phyloP scores from a whole-genome alignment of 495 filamentous ascomycete genomes.

The Penicillium pancosmium region DNA sequence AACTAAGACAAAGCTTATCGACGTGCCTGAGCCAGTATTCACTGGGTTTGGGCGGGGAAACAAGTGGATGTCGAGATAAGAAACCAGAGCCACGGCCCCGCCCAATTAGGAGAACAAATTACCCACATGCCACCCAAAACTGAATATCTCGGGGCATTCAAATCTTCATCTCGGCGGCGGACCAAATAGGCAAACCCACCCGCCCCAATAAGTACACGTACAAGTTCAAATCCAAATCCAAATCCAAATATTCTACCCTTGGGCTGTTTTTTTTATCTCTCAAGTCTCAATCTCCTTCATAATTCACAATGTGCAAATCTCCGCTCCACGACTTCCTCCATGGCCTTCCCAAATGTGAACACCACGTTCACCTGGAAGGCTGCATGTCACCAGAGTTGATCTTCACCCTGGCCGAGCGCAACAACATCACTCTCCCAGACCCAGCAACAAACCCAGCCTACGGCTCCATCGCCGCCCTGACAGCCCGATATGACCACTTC shows the following conservation, averaged over 20 bases:
- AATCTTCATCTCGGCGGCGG: conserved; percentile 8
- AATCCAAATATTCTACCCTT: too few species aligned
- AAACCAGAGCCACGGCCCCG: conserved; percentile 17
- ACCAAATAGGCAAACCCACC: conserved; percentile 10
- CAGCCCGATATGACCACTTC: conserved; percentile 63
- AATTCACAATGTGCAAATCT: conserved; percentile 38
- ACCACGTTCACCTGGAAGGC: conserved; percentile 79
- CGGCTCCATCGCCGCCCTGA: conserved; percentile 58
- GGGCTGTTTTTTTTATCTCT: background rate
- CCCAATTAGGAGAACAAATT: conserved; percentile 13
- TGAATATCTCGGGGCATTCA: background rate
- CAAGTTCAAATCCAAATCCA: too few species aligned
- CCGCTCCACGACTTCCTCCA: conserved; percentile 60
- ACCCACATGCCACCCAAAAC: conserved; percentile 2
- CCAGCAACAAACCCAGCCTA: conserved; percentile 57
- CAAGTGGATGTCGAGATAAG: conserved; percentile 12
- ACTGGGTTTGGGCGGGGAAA: background rate
- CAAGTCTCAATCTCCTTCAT: background rate
- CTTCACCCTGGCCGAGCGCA: conserved; percentile 66
- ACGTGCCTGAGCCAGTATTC: background rate
- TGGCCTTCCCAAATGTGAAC: conserved; percentile 75
- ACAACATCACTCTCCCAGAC: conserved; percentile 61
- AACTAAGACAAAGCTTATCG: conserved; percentile 8
- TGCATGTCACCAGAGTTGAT: conserved; percentile 67
- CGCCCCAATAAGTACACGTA: background rate